Percentiles rank a stretch among this genome's conserved stretches.
These are phyloP conservation scores for Rhodotorula toruloides DNA, from an alignment of 768 basidiomycete species.

Conservation along the genomic window DNA sequence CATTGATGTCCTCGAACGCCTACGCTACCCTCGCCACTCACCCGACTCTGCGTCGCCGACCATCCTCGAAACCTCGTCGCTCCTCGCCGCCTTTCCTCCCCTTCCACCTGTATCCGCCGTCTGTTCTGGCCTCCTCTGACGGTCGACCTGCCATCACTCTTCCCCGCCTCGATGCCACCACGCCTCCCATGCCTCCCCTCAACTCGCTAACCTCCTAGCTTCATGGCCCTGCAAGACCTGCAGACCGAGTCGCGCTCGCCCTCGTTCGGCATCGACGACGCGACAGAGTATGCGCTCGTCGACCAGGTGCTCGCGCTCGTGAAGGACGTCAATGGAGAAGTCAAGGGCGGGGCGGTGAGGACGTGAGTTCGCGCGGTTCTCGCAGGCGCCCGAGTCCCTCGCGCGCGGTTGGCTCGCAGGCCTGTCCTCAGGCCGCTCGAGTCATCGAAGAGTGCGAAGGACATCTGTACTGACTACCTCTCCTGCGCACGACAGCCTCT, in stretches of 20 bases:
- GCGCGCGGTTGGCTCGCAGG: neutral
- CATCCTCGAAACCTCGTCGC: too few species aligned
- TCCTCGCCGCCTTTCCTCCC: too few species aligned
- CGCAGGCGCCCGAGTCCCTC: neutral
- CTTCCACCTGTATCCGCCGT: neutral
- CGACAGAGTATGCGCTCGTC: constrained; percentile 75
- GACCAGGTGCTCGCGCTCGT: constrained; percentile 77
- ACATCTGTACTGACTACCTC: neutral
- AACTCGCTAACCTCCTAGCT: constrained; percentile 15
- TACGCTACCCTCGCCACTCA: too few species aligned
- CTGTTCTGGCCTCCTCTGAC: too few species aligned
- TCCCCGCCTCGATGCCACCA: neutral
- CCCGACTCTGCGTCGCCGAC: too few species aligned
- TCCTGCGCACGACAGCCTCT: constrained; percentile 56
- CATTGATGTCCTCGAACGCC: too few species aligned
- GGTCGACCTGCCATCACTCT: too few species aligned
- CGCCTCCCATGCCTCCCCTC: neutral
- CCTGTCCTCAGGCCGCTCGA: neutral
- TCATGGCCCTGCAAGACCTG: constrained; percentile 94
- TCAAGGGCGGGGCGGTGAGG: constrained; percentile 95
- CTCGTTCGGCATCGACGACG: constrained; percentile 76
- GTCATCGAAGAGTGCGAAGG: too few species aligned
- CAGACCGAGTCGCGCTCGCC: constrained; percentile 72
- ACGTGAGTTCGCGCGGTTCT: constrained; percentile 55
- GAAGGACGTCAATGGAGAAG: constrained; percentile 93